A percentile compares a stretch with the other conserved stretches of the same genome.
Evolutionary conservation across 208 protist genomes (phyloP).

Genomic region (Trypanosoma avium): DNA sequence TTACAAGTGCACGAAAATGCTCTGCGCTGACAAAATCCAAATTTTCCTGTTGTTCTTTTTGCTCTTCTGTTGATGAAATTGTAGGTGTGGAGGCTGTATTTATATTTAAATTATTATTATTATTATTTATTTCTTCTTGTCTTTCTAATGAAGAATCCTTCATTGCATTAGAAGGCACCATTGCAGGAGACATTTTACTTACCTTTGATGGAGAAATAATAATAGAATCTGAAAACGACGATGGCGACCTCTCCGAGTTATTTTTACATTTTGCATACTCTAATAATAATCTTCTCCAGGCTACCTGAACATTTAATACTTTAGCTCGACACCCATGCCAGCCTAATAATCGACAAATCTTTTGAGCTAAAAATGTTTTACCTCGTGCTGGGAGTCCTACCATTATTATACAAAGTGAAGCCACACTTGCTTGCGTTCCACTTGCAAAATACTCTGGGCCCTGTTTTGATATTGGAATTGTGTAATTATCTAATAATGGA

Average conservation of each 20-base stretch:
- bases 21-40: constrained; percentile 44
- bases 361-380: constrained; percentile 91
- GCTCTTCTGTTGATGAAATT: constrained; percentile 1
- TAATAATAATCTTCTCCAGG: constrained; percentile 62
- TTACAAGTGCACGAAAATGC: constrained; percentile 61
- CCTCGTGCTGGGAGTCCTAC: constrained; percentile 88
- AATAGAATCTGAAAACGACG: no score
- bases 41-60: constrained; percentile 7
- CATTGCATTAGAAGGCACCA: no score
- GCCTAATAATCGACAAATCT: constrained; percentile 81
- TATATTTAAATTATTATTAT: not conserved
- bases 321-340: constrained; percentile 78
- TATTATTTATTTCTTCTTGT: no score
- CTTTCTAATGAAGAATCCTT: no score
- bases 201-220: no score
- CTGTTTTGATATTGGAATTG: constrained; percentile 63
- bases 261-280: constrained; percentile 28
- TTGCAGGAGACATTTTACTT: no score
- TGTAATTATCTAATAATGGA: constrained; percentile 36
- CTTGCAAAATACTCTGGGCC: constrained; percentile 73
- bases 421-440: constrained; percentile 36
- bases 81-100: not conserved
- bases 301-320: constrained; percentile 77
- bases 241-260: no score
- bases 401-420: constrained; percentile 82